Conservation (phyloP, 2,329 filamentous ascomycete species). For the Ascochyta lentis region DNA sequence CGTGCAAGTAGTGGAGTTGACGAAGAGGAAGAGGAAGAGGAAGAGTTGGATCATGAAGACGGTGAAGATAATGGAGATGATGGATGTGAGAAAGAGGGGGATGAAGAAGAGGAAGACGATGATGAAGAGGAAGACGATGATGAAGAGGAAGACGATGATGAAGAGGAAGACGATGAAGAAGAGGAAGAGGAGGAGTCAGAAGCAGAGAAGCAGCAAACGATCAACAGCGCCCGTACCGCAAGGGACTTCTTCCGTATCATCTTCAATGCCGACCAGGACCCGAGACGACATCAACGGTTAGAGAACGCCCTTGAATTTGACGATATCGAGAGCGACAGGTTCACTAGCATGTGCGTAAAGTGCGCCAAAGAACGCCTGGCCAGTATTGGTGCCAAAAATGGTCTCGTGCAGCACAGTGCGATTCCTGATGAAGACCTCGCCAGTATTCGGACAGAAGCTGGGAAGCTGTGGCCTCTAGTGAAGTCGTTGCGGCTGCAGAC, state of each 20-base stretch:
- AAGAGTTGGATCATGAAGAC: neutral
- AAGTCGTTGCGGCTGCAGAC: slow-evolving; percentile 16
- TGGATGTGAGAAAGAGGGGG: neutral
- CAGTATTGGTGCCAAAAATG: neutral
- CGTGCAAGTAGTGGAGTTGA: neutral
- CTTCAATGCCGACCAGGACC: slow-evolving; percentile 4
- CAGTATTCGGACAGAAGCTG: neutral
- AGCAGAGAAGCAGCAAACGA: neutral
- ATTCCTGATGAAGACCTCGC: slow-evolving; percentile 12
- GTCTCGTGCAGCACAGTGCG: neutral
- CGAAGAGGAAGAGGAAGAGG: neutral
- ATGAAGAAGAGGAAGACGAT: neutral
- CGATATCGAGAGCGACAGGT: slow-evolving; percentile 5
- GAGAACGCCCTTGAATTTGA: neutral
- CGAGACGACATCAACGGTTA: neutral
- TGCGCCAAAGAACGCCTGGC: neutral
- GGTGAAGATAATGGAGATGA: neutral
- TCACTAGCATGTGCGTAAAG: neutral
- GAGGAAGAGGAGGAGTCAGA: neutral
- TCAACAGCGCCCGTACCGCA: slow-evolving; percentile 9
- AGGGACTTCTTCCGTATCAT: slow-evolving; percentile 20
- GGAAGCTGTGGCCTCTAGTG: slow-evolving; percentile 17
- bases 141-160: neutral
- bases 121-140: neutral
- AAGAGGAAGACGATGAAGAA: neutral